phyloP scores from a whole-genome alignment of 129 eudicot species.

The Tagetes patula region DNA sequence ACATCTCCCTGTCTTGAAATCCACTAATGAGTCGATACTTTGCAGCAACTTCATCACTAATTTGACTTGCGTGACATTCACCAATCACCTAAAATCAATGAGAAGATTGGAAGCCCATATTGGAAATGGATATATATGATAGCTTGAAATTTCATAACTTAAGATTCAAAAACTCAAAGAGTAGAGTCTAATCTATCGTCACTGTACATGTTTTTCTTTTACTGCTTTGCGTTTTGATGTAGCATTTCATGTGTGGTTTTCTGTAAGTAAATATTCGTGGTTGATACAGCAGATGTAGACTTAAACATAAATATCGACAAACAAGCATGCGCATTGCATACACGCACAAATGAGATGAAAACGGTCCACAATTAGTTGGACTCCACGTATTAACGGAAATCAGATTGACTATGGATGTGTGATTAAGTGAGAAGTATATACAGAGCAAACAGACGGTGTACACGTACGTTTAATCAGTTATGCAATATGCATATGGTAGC shows the following conservation, averaged over 20 bases:
- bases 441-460: conserved; percentile 1
- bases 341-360: not conserved
- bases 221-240: not conserved
- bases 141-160: conserved; percentile 4
- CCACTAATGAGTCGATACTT: conserved; percentile 53
- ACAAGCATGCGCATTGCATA: not conserved
- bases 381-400: conserved; percentile 16
- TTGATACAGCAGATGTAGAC: conserved; percentile 8
- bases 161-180: not conserved
- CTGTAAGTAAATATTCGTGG: conserved; percentile 1
- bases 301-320: not conserved
- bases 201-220: not conserved
- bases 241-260: conserved; percentile 2
- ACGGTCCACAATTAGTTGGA: not conserved
- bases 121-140: conserved; percentile 2
- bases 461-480: not conserved
- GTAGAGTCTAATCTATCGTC: conserved; percentile 15
- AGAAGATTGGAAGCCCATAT: not conserved
- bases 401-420: conserved; percentile 6
- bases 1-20: conserved; percentile 67
- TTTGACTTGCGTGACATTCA: conserved; percentile 61
- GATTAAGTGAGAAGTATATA: conserved; percentile 16
- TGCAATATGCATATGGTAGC: conserved; percentile 14
- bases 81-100: conserved; percentile 75
- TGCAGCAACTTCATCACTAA: conserved; percentile 64